Evolutionary conservation across 2,329 filamentous ascomycete genomes (phyloP).

Genomic region (Claviceps citrina): DNA sequence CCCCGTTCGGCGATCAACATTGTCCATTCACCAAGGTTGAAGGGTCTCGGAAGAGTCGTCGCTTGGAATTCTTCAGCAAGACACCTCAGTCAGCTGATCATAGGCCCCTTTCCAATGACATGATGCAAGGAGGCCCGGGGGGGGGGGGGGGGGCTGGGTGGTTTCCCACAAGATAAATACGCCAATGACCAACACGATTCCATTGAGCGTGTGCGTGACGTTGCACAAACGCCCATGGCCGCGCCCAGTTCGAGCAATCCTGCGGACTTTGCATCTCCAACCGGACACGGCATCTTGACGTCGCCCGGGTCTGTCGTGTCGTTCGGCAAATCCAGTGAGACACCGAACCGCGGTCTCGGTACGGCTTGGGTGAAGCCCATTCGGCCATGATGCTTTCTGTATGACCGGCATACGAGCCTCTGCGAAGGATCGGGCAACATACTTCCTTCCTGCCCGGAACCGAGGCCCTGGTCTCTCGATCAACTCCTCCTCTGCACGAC

Average conservation of each 20-base stretch:
- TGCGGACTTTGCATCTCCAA: not conserved
- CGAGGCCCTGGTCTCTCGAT: too few relatives aligned
- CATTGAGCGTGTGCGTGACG: slow-evolving; percentile 1
- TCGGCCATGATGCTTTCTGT: slow-evolving; percentile 2
- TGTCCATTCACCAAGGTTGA: not conserved
- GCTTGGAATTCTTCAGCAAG: not conserved
- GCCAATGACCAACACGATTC: not conserved
- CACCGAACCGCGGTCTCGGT: slow-evolving; percentile 4
- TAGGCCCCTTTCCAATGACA: not conserved
- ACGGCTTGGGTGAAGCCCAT: not conserved
- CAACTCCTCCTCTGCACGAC: not conserved
- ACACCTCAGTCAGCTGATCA: not conserved
- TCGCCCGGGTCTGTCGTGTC: not conserved
- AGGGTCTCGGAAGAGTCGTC: slow-evolving; percentile 1
- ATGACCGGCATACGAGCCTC: slow-evolving; percentile 1
- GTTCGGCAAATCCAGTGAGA: slow-evolving; percentile 3
- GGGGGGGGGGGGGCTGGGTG: not conserved
- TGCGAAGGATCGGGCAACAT: not conserved
- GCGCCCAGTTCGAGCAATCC: not conserved
- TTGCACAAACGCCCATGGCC: not conserved
- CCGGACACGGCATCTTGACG: not conserved
- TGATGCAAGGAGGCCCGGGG: not conserved
- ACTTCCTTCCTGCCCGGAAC: too few relatives aligned
- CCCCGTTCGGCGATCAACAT: slow-evolving; percentile 1
- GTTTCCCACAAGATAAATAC: not conserved